Conservation (phyloP, 1,139 yeast species). For the Hemisphaericaspora lyxosophila region DNA sequence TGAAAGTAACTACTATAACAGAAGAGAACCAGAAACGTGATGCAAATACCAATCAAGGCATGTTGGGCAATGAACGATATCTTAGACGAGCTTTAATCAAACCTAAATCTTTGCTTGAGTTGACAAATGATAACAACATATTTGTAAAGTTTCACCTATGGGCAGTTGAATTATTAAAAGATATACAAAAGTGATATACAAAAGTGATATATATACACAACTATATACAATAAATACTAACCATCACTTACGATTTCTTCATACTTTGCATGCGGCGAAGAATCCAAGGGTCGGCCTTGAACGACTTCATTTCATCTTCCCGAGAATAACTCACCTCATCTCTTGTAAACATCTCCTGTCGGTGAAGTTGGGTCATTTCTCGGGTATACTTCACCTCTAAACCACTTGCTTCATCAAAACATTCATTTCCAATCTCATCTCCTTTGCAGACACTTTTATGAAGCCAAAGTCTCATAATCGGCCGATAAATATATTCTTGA, state of each 20-base stretch:
- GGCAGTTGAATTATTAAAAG: constrained; percentile 50
- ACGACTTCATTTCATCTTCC: not conserved
- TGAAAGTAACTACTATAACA: constrained; percentile 32
- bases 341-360: not conserved
- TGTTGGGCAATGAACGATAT: constrained; percentile 52
- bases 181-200: no score
- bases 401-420: constrained; percentile 18
- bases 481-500: constrained; percentile 27
- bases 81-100: constrained; percentile 51
- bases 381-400: constrained; percentile 18
- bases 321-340: not conserved
- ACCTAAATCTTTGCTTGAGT: constrained; percentile 58
- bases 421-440: constrained; percentile 22
- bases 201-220: no score
- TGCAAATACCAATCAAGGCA: constrained; percentile 15
- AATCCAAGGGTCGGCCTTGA: not conserved
- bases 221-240: no score
- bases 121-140: constrained; percentile 58
- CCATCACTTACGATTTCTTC: no score
- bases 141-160: constrained; percentile 68
- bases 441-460: constrained; percentile 20
- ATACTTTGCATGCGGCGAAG: no score
- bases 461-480: constrained; percentile 30
- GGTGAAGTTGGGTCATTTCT: constrained; percentile 10
- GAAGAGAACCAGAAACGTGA: constrained; percentile 9